Evolutionary conservation across 805 yeast genomes (phyloP), one percentile per base, ranked within the genome.

Genomic region (Starmera caribaea): DNA sequence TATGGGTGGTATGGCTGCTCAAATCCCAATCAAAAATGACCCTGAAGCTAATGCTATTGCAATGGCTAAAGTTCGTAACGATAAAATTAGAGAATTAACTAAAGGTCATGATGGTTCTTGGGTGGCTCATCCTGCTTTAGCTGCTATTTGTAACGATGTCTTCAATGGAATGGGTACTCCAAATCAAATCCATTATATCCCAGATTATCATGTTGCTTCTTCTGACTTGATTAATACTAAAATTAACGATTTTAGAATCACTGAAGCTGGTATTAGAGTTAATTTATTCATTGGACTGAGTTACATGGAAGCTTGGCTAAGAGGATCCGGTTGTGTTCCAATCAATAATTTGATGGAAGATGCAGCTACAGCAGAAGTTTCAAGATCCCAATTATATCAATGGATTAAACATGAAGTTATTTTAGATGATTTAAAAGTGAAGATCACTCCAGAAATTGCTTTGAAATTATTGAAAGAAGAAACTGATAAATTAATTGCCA

Each of bases 1-100:
- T 16, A 80, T 83, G 78, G 94, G 94, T 51, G 94, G 94, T 49
- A 83, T 83, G 94, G 90, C 92, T 48, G 90, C 90, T 6, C 84
- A 81, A 48, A 81, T 83, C 51, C 92, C 92, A 45, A 83, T 82
- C 63, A 82, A 82, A 61, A 71, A 76, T 45, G 88, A 83, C 51
- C 69, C 69, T 29, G 74, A 62, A 38, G 75, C 78, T 42, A 82
- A 83, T 62, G 65, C 68, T 34, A 62, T 65, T 37, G 90, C 89
- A 7, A 69, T 83, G 77, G 74, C 69, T 35, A 81, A 81, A 49
- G 92, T 83, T 37, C 73, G 75, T 49, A 73, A 68, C 56, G 94
- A 83, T 61, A 83, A 83, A 61, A 71, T 79, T 47, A 68, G 92
- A 53, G 94, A 83, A 61, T 80, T 81, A 36, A 61, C 67, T 35